phyloP scores from a whole-genome alignment of 371 early-diverging fungal genomes.

The Mycotypha africana region DNA sequence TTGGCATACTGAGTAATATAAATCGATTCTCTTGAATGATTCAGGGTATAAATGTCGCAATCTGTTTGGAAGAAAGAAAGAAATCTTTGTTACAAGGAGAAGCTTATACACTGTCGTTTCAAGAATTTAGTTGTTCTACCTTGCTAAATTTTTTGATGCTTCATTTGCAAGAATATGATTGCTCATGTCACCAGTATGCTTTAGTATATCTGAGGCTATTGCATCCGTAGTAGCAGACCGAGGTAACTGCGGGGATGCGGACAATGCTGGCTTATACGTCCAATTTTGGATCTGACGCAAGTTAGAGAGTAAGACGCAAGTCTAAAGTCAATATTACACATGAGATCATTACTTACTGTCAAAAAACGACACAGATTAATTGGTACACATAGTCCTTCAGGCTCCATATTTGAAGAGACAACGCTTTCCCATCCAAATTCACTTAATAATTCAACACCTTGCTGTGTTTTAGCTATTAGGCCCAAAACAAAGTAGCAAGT shows the following conservation, averaged over 20 bases:
- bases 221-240: slow-evolving; percentile 34
- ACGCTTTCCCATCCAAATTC: slow-evolving; percentile 78
- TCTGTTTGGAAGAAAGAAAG: too few relatives aligned
- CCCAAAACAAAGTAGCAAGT: slow-evolving; percentile 78
- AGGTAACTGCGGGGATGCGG: slow-evolving; percentile 45
- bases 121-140: slow-evolving; percentile 21
- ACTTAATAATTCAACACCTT: slow-evolving; percentile 68
- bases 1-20: slow-evolving; percentile 63
- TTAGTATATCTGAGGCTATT: slow-evolving; percentile 64
- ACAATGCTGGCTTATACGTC: slow-evolving; percentile 44
- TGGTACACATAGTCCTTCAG: slow-evolving; percentile 67
- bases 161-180: slow-evolving; percentile 84
- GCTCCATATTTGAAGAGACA: slow-evolving; percentile 42
- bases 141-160: slow-evolving; percentile 65
- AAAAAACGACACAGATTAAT: slow-evolving; percentile 54
- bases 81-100: not conserved
- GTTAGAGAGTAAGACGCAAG: too few relatives aligned
- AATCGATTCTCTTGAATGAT: slow-evolving; percentile 47
- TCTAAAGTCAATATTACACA: not conserved
- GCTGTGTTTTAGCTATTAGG: slow-evolving; percentile 60
- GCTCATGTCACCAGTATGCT: slow-evolving; percentile 74
- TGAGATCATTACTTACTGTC: slow-evolving; percentile 35
- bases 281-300: slow-evolving; percentile 59
- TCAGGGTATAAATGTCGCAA: slow-evolving; percentile 46
- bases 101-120: not conserved